Base-by-base conservation (phyloP, 2,329 filamentous ascomycete species). In the Diaporthe batatas region DNA sequence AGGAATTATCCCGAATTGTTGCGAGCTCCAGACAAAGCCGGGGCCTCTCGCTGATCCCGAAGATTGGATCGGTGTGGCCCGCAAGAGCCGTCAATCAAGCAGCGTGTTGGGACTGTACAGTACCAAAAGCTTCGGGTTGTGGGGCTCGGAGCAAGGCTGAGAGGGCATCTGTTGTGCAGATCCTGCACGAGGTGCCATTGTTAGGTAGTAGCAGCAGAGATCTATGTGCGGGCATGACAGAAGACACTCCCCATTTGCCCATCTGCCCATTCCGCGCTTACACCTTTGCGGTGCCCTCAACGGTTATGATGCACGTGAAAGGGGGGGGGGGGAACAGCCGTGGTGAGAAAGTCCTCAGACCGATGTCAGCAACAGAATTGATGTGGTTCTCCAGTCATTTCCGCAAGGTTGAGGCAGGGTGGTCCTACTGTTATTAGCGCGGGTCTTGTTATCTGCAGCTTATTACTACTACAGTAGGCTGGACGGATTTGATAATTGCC, bases 141-240 rank as follows among this genome's bases (percentile, higher is more conserved):
- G 54, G 54, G 36, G 55, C 47, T 32, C 21, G 21, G 23, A 23
- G 21, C 44, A 54, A 59, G 68, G 68, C 72, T 67, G 72, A 67
- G 36, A 16, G 11, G 29, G 14, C 29, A 14, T 18, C n/a, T 47
- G 44, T 36, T 39, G 62, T 21, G 36, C n/a, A 65, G 11, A 29
- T 65, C 44, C 21, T n/a, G 62, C 62, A 65, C 62, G 62, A 51
- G 44, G 62, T 65, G 49, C 44, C 62, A 65, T 42, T 67, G 23
- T 34, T 29, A 49, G n/a, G 51, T 36, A 68, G 47, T 34, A 59
- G 54, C 23, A 51, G 25, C 54, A 67, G 23, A 42, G 55, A 32
- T 42, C 42, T 44, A 49, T 72, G 39, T n/a, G 51, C 23, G 32
- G 29, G 29, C 29, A 29, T 21, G 39, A 16, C 29, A 23, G 6